phyloP scores from a whole-genome alignment of 2,329 filamentous ascomycete species.

The Trichoderma atroviride region DNA sequence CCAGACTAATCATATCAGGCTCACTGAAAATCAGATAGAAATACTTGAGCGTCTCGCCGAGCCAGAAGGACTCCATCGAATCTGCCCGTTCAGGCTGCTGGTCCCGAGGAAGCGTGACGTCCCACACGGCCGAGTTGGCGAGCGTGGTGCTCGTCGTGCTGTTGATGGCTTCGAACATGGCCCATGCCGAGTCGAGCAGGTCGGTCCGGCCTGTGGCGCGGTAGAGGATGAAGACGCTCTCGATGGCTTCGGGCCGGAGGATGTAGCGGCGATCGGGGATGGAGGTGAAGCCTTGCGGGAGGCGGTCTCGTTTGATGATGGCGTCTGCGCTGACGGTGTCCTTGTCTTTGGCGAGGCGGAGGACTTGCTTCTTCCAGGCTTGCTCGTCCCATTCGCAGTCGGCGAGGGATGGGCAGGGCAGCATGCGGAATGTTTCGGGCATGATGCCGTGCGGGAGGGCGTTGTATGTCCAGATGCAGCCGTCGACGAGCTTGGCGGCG shows the following conservation, averaged over 20 bases:
- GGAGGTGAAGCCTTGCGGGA: constrained; percentile 65
- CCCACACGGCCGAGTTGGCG: constrained; percentile 53
- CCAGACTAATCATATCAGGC: constrained; percentile 62
- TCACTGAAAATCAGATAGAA: constrained; percentile 74
- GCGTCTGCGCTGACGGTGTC: constrained; percentile 31
- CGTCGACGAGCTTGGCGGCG: constrained; percentile 52
- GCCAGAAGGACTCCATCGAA: constrained; percentile 71
- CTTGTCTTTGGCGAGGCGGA: constrained; percentile 29
- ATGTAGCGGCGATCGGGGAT: constrained; percentile 54
- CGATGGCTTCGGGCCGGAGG: constrained; percentile 56
- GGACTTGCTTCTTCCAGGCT: constrained; percentile 41
- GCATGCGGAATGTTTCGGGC: constrained; percentile 53
- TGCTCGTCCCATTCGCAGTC: constrained; percentile 42
- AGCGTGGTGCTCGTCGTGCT: constrained; percentile 50
- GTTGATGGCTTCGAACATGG: constrained; percentile 55
- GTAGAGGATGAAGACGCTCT: constrained; percentile 58
- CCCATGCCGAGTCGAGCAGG: constrained; percentile 55
- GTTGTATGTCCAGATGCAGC: constrained; percentile 61
- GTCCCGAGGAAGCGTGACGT: constrained; percentile 37
- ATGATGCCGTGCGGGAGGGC: constrained; percentile 56
- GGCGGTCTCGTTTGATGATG: constrained; percentile 35
- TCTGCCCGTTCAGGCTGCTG: constrained; percentile 50
- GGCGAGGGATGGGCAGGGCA: constrained; percentile 41
- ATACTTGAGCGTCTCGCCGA: constrained; percentile 75
- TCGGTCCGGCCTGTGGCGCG: constrained; percentile 52